Evolutionary conservation across 805 yeast species (phyloP).

Genomic region (Ogataea neopini): DNA sequence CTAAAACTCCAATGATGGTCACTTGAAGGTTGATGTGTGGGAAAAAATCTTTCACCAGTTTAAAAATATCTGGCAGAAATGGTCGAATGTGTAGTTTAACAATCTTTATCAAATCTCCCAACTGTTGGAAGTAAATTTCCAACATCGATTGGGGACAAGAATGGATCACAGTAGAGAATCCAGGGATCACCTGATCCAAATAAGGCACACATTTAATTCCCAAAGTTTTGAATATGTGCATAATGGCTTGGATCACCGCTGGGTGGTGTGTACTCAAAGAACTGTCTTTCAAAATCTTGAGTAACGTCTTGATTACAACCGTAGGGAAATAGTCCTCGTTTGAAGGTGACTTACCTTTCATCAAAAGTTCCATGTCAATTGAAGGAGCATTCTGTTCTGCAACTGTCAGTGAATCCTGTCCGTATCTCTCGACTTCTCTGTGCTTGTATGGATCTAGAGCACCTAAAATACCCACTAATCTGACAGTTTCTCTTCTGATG

Average conservation of each 20-base stretch:
- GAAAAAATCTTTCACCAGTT: slow-evolving; percentile 74
- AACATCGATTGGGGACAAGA: slow-evolving; percentile 75
- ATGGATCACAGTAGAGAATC: slow-evolving; percentile 81
- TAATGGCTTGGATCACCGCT: slow-evolving; percentile 90
- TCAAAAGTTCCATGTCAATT: slow-evolving; percentile 81
- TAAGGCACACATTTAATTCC: slow-evolving; percentile 91
- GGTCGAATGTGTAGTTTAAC: slow-evolving; percentile 92
- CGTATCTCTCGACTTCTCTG: slow-evolving; percentile 76
- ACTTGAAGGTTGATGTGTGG: slow-evolving; percentile 62
- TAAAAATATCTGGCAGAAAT: slow-evolving; percentile 72
- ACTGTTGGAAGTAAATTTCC: slow-evolving; percentile 86
- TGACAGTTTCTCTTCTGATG: slow-evolving; percentile 84
- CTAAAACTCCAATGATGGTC: slow-evolving; percentile 77
- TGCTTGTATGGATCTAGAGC: slow-evolving; percentile 97
- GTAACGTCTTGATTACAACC: slow-evolving; percentile 82
- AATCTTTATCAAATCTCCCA: slow-evolving; percentile 74
- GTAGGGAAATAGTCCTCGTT: slow-evolving; percentile 93
- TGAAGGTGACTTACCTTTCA: slow-evolving; percentile 94
- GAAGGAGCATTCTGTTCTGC: slow-evolving; percentile 87
- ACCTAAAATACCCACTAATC: slow-evolving; percentile 88
- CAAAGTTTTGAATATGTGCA: slow-evolving; percentile 85
- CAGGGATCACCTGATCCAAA: slow-evolving; percentile 84
- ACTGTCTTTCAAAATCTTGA: slow-evolving; percentile 82
- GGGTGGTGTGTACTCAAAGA: slow-evolving; percentile 86
- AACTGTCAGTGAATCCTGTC: slow-evolving; percentile 36